A percentile compares a stretch with the other conserved stretches of the same genome.
Evolutionary conservation across 1,284 basidiomycete species (phyloP).

Genomic region (Earliella scabrosa): DNA sequence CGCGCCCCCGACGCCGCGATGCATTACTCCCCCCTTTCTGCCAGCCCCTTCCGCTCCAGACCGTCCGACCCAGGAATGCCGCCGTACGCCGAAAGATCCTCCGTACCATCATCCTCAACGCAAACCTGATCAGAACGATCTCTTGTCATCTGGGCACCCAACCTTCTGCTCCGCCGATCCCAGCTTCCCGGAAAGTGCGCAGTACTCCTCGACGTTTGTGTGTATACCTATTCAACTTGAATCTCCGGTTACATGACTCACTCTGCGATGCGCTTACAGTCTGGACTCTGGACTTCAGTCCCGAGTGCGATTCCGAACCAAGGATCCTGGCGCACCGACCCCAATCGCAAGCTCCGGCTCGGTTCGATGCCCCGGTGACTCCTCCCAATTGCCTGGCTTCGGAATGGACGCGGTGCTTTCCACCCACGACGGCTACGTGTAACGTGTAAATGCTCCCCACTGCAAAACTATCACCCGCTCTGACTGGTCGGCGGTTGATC

Average conservation of each 20-base stretch:
- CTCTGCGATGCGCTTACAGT: conserved; percentile 2
- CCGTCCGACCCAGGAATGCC: background rate
- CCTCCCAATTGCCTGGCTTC: background rate
- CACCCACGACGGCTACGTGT: too few relatives aligned
- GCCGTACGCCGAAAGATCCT: background rate
- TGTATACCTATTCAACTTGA: background rate
- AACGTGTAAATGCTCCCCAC: too few relatives aligned
- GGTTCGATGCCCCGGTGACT: conserved; percentile 14
- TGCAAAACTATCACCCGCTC: background rate
- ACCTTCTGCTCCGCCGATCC: conserved; percentile 3
- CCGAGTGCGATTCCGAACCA: background rate
- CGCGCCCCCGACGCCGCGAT: background rate
- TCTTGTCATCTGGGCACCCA: background rate
- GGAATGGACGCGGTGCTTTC: background rate
- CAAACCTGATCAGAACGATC: background rate
- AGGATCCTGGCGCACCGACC: conserved; percentile 8
- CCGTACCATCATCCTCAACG: too few relatives aligned
- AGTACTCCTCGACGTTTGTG: background rate
- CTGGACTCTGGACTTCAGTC: background rate
- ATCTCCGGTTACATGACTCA: conserved; percentile 4
- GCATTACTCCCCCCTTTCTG: background rate
- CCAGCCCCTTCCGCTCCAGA: background rate
- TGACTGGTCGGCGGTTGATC: background rate
- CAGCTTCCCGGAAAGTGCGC: background rate
- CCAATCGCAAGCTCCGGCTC: conserved; percentile 1